A percentile compares a stretch with the other conserved stretches of the same genome.
Evolutionary conservation across 2,329 filamentous ascomycete species (phyloP).

Genomic region (Fusarium equiseti): DNA sequence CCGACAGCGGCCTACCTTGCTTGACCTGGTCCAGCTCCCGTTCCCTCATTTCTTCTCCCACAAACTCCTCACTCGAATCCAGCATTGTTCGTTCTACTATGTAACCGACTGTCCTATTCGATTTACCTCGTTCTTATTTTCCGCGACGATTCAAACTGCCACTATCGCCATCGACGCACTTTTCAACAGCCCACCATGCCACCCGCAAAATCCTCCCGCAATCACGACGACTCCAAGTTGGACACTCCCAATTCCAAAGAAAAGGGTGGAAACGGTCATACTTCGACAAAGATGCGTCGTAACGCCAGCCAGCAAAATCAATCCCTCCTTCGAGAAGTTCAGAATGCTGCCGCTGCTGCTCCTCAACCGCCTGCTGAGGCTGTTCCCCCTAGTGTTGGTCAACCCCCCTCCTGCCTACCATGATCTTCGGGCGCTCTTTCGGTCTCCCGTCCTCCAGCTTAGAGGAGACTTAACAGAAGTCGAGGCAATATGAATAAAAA

Average conservation of each 20-base stretch:
- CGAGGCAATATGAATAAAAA: neutral
- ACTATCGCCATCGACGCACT: constrained; percentile 1
- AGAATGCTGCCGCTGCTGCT: constrained; percentile 55
- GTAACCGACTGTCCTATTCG: constrained; percentile 29
- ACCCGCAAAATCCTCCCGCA: constrained; percentile 60
- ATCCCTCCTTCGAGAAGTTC: constrained; percentile 59
- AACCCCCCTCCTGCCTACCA: constrained; percentile 26
- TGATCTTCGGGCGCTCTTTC: constrained; percentile 3
- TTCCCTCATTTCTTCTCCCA: constrained; percentile 38
- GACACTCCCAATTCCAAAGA: constrained; percentile 59
- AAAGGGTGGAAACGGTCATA: constrained; percentile 57
- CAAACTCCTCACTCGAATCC: constrained; percentile 15
- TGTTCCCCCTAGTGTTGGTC: constrained; percentile 52
- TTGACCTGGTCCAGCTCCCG: constrained; percentile 17
- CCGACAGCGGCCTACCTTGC: constrained; percentile 40
- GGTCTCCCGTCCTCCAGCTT: neutral
- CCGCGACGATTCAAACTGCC: constrained; percentile 7
- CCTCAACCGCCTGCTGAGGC: constrained; percentile 49
- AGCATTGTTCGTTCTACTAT: constrained; percentile 31
- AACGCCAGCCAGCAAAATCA: constrained; percentile 65
- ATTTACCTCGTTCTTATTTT: constrained; percentile 5
- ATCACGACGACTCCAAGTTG: constrained; percentile 61
- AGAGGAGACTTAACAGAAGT: neutral
- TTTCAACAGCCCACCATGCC: constrained; percentile 53
- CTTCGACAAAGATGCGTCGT: constrained; percentile 67